phyloP scores from a whole-genome alignment of 2,329 filamentous ascomycete genomes.

The Fusarium piperis region DNA sequence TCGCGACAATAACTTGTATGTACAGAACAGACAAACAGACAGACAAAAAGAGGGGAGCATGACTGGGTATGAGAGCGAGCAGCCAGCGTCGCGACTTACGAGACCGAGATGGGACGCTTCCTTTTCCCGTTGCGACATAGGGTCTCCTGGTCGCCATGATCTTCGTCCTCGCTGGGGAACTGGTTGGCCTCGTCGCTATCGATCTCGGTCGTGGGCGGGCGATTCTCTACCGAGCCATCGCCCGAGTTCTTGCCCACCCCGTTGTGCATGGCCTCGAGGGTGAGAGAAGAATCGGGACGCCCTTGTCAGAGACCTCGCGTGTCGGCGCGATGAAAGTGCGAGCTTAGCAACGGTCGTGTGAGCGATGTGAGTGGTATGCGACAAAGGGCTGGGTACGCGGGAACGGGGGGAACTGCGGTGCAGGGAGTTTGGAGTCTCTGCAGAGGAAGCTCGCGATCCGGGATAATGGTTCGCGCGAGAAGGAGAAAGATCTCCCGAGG shows the following conservation, averaged over 20 bases:
- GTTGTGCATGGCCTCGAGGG: constrained; percentile 38
- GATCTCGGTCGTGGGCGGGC: constrained; percentile 48
- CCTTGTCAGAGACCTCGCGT: constrained; percentile 24
- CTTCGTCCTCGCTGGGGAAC: constrained; percentile 54
- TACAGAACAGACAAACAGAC: constrained; percentile 2
- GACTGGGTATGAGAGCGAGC: neutral
- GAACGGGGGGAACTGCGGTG: constrained; percentile 2
- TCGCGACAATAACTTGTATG: constrained; percentile 10
- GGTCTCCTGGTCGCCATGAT: constrained; percentile 54
- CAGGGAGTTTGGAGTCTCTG: constrained; percentile 22
- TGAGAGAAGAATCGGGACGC: constrained; percentile 9
- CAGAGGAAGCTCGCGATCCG: constrained; percentile 33
- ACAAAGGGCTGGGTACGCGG: constrained; percentile 21
- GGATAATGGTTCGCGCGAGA: constrained; percentile 35
- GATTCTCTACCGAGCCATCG: constrained; percentile 44
- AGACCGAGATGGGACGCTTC: constrained; percentile 69
- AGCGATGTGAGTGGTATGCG: constrained; percentile 14
- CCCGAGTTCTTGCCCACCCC: constrained; percentile 39
- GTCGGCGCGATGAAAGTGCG: constrained; percentile 32
- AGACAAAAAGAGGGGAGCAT: constrained; percentile 2
- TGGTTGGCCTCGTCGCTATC: constrained; percentile 58
- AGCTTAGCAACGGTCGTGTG: constrained; percentile 21
- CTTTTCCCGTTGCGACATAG: constrained; percentile 58
- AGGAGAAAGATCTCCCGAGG: constrained; percentile 37
- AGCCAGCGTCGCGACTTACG: constrained; percentile 52